A percentile compares a stretch with the other conserved stretches of the same genome.
Evolutionary conservation across 768 basidiomycete species (phyloP).

Genomic region (Pulveroboletus sp.): DNA sequence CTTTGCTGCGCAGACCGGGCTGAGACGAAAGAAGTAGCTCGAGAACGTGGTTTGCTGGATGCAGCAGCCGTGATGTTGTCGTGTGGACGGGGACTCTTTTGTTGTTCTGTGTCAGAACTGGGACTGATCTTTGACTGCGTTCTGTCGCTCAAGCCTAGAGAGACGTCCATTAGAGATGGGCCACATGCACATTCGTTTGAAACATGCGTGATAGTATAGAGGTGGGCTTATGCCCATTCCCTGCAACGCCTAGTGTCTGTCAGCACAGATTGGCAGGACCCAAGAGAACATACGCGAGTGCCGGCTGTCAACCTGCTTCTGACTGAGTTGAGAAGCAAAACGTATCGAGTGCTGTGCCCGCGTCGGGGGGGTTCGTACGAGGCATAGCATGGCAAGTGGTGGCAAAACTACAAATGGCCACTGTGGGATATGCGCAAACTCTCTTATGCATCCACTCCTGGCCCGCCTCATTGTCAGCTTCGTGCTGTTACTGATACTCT

Average conservation of each 20-base stretch:
- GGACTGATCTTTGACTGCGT: constrained; percentile 1
- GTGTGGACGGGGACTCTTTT: neutral
- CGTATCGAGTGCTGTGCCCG: constrained; percentile 7
- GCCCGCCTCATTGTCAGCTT: constrained; percentile 62
- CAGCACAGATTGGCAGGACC: neutral
- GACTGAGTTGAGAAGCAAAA: constrained; percentile 7
- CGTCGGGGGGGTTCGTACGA: neutral
- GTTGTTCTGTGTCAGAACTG: constrained; percentile 1
- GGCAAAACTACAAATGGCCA: neutral
- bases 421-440: constrained; percentile 7
- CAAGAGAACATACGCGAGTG: neutral
- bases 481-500: constrained; percentile 70
- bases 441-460: constrained; percentile 42
- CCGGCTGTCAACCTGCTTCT: neutral
- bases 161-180: neutral
- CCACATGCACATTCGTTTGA: neutral
- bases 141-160: constrained; percentile 18
- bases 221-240: neutral
- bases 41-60: constrained; percentile 1
- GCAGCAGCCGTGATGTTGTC: neutral
- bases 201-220: constrained; percentile 22
- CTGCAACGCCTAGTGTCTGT: neutral
- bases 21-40: constrained; percentile 19
- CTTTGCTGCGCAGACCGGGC: constrained; percentile 19
- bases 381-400: constrained; percentile 15